phyloP scores from a whole-genome alignment of 768 basidiomycete genomes.

The Terana coerulea region DNA sequence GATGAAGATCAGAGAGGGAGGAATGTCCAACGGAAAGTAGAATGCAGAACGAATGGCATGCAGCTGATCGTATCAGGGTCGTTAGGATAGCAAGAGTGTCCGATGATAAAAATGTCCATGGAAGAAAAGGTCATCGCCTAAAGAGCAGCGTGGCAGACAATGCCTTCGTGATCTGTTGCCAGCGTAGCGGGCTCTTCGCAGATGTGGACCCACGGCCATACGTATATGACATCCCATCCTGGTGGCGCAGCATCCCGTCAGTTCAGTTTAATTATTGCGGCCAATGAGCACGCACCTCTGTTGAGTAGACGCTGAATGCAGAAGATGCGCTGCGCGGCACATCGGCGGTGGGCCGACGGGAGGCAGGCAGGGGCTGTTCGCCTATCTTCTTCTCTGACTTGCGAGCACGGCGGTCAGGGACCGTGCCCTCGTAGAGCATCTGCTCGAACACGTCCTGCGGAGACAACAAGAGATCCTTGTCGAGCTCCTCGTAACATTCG shows the following conservation, averaged over 20 bases:
- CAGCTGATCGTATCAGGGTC: conserved; percentile 1
- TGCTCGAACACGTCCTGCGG: conserved; percentile 5
- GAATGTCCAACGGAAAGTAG: not conserved
- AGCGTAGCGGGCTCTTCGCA: not conserved
- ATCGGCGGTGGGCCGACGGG: conserved; percentile 4
- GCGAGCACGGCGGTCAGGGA: conserved; percentile 1
- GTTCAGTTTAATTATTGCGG: too few species aligned
- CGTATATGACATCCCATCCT: too few species aligned
- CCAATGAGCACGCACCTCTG: too few species aligned
- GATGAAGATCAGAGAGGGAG: not conserved
- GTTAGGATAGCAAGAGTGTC: not conserved
- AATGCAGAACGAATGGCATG: not conserved
- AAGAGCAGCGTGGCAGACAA: not conserved
- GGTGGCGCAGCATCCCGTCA: too few species aligned
- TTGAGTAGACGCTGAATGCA: conserved; percentile 8
- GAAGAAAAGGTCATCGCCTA: not conserved
- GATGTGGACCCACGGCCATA: too few species aligned
- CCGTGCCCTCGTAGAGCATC: conserved; percentile 1
- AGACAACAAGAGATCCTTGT: conserved; percentile 3
- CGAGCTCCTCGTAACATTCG: not conserved
- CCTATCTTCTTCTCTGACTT: not conserved
- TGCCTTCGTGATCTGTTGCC: conserved; percentile 2
- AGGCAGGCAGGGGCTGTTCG: not conserved
- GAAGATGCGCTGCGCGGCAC: conserved; percentile 3
- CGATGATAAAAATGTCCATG: not conserved